Base-by-base conservation (phyloP, 2,329 filamentous ascomycete species). In the Fusarium sp. region DNA sequence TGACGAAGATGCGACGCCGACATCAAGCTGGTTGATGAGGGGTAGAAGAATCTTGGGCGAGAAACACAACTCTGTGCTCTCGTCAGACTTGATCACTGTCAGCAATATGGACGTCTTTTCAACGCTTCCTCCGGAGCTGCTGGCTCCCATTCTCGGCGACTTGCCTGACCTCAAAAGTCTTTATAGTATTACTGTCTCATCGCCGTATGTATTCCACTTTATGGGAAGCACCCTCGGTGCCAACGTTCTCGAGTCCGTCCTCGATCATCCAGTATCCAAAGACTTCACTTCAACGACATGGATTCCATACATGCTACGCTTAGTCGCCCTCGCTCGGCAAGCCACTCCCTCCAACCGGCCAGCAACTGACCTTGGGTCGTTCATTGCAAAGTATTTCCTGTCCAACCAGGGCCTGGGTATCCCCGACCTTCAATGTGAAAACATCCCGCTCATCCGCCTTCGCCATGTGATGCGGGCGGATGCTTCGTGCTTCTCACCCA, bases 51-150 rank as follows among this genome's bases (percentile, higher is more conserved):
- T 31, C 8, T 31, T 37, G 9, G 24, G 31, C 11, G 13, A 47
- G 60, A n/a, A 7, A 7, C 13, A 10, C n/a, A 40, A 40, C 18
- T 13, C 57, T 47, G 16, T 24, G 31, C 54, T 37, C 22, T 24
- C 40, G 7, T 24, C 1, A 38, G 24, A 45, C 8, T 13, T 8
- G 11, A 38, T n/a, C 38, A n/a, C 6, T 11, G 6, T 13, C 11
- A 22, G 20, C 31, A 69, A 10, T 1, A 73, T 73, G 71, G 71
- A 73, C 18, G 9, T 54, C 18, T 73, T 74, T 42, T 45, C 57
- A 24, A 50, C 45, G 4, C 9, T 73, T 1, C 71, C 71, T 0
- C 57, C 61, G 1, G 71, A 73, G 38, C 71, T 73, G 4, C 27
- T 73, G 2, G 45, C 38, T 62, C 61, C 71, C 5, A 56, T 74